phyloP scores from a whole-genome alignment of 192 early-diverging fungal genomes.

The Coemansia interrupta region DNA sequence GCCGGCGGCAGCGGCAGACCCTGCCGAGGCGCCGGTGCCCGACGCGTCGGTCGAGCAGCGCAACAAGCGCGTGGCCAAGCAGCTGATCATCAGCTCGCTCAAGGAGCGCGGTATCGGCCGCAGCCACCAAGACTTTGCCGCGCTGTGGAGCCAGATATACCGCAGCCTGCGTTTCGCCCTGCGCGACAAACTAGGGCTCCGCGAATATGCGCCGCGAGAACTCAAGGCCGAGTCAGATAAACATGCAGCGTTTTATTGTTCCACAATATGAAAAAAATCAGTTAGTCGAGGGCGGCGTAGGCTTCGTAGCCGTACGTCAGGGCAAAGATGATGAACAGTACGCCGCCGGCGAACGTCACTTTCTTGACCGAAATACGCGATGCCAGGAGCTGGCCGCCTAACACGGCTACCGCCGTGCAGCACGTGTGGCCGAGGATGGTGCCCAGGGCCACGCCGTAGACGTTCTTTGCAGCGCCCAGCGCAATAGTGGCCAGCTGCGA shows the following conservation, averaged over 20 bases:
- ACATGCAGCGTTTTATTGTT: constrained; percentile 42
- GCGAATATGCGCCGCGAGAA: constrained; percentile 20
- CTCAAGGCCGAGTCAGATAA: constrained; percentile 41
- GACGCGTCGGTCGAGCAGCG: constrained; percentile 19
- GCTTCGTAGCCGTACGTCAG: constrained; percentile 65
- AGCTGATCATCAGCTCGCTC: constrained; percentile 46
- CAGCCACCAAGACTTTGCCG: constrained; percentile 43
- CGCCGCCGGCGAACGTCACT: constrained; percentile 79
- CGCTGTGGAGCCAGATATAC: constrained; percentile 52
- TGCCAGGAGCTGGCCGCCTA: constrained; percentile 88
- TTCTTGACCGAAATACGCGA: constrained; percentile 80
- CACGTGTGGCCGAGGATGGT: constrained; percentile 85
- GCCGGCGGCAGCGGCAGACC: not conserved
- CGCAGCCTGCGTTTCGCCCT: constrained; percentile 50
- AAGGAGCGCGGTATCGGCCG: constrained; percentile 43
- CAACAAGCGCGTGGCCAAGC: constrained; percentile 48
- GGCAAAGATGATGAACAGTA: constrained; percentile 88
- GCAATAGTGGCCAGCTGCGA: constrained; percentile 97
- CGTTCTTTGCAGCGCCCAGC: constrained; percentile 89
- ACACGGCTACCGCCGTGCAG: constrained; percentile 88
- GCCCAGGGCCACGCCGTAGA: constrained; percentile 86
- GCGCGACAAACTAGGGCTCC: constrained; percentile 27
- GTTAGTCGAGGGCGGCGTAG: not conserved
- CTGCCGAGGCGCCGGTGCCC: not conserved
- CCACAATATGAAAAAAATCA: not conserved